These are phyloP conservation scores for Cyberlindnera americana DNA, from an alignment of 805 yeast genomes.

Conservation along the genomic window DNA sequence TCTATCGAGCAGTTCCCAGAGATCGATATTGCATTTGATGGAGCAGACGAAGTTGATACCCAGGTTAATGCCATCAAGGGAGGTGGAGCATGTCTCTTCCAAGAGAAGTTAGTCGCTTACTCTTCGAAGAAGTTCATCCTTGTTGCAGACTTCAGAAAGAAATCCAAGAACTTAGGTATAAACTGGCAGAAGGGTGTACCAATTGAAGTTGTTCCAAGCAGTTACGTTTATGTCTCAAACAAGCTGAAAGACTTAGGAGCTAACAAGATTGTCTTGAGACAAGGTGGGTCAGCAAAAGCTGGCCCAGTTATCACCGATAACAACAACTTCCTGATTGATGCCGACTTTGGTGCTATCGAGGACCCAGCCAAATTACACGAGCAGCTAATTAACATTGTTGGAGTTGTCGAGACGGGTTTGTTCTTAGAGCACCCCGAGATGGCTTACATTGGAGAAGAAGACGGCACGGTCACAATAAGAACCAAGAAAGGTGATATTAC, in stretches of 20 bases:
- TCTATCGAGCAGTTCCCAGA: conserved; percentile 78
- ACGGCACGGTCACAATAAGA: conserved; percentile 53
- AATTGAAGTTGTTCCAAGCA: conserved; percentile 87
- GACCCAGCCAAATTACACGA: conserved; percentile 51
- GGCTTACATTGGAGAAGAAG: conserved; percentile 86
- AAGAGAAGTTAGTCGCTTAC: conserved; percentile 89
- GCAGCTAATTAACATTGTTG: conserved; percentile 71
- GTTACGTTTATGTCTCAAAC: conserved; percentile 70
- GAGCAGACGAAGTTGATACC: conserved; percentile 94
- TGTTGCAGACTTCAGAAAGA: conserved; percentile 91
- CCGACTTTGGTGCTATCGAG: conserved; percentile 78
- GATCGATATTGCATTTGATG: conserved; percentile 93
- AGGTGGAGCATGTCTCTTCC: conserved; percentile 97
- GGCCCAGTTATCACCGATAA: conserved; percentile 97
- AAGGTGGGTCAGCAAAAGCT: conserved; percentile 89
- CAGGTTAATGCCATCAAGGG: conserved; percentile 88
- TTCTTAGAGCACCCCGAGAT: conserved; percentile 67
- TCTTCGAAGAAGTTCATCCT: conserved; percentile 73
- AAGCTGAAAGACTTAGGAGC: conserved; percentile 69
- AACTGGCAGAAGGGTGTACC: conserved; percentile 92
- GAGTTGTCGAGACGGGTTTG: conserved; percentile 95
- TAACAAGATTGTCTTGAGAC: conserved; percentile 59
- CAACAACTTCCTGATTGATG: conserved; percentile 89
- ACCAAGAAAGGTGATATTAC: conserved; percentile 25
- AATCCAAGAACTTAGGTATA: conserved; percentile 67